phyloP scores from a whole-genome alignment of 805 yeast genomes.

The Starmerella gropengiesseri region DNA sequence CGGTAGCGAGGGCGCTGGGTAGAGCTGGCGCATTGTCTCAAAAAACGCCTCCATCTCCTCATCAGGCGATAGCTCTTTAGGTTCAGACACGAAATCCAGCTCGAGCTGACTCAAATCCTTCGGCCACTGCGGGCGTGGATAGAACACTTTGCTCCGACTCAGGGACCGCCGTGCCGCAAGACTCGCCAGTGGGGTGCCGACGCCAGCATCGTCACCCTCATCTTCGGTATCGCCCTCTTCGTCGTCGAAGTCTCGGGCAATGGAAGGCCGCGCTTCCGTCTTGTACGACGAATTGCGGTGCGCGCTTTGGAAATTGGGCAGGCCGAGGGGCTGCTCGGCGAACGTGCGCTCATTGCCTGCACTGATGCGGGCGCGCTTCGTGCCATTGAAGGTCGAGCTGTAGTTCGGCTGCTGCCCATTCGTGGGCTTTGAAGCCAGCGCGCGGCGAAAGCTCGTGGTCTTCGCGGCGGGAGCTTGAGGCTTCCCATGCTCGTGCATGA shows the following conservation, averaged over 20 bases:
- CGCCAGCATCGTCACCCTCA: background rate
- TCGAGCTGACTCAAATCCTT: background rate
- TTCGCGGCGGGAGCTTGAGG: background rate
- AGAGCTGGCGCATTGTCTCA: background rate
- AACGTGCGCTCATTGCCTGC: too few species aligned
- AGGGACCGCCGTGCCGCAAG: slow-evolving; percentile 2
- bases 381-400: background rate
- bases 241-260: too few species aligned
- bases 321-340: too few species aligned
- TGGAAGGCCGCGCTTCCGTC: too few species aligned
- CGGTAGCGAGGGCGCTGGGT: background rate
- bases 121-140: slow-evolving; percentile 4
- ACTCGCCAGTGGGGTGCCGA: background rate
- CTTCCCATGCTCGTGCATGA: background rate
- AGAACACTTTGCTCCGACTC: slow-evolving; percentile 1
- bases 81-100: background rate
- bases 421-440: slow-evolving; percentile 11
- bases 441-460: slow-evolving; percentile 1
- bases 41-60: background rate
- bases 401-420: slow-evolving; percentile 2
- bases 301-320: background rate
- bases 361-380: too few species aligned
- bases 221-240: background rate
- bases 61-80: background rate
- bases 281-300: background rate